These are phyloP conservation scores for Bolboschoenoplectus hybrid DNA, from an alignment of 202 grass and related monocot species.

Conservation along the genomic window DNA sequence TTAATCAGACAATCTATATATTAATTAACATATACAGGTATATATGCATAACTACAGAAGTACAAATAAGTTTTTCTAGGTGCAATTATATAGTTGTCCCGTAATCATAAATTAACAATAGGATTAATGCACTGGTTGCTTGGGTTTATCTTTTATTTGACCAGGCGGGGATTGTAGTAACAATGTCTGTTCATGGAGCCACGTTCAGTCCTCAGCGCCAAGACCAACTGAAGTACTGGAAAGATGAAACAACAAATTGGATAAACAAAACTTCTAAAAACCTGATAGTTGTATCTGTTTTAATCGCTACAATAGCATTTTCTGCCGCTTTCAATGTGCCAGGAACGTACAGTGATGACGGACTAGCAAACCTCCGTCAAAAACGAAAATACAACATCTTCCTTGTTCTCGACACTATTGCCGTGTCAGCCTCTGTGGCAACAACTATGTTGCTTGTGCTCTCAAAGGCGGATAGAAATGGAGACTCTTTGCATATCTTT, in stretches of 20 bases:
- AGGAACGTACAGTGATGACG: not conserved
- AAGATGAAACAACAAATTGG: slow-evolving; percentile 16
- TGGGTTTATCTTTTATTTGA: not conserved
- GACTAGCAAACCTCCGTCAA: not conserved
- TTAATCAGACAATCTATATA: too few species aligned
- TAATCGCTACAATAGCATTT: slow-evolving; percentile 34
- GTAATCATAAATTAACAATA: too few species aligned
- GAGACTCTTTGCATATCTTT: not conserved
- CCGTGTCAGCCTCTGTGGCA: not conserved
- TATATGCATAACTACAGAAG: too few species aligned
- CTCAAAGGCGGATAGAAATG: not conserved
- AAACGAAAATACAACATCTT: not conserved
- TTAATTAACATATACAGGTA: too few species aligned
- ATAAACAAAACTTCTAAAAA: slow-evolving; percentile 10
- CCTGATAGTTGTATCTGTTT: slow-evolving; percentile 4
- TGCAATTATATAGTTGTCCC: too few species aligned
- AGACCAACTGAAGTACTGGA: slow-evolving; percentile 25
- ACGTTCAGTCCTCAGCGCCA: not conserved
- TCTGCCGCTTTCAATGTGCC: slow-evolving; percentile 37
- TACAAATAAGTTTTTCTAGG: too few species aligned
- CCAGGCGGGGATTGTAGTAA: not conserved
- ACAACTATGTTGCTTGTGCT: not conserved
- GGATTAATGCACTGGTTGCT: not conserved
- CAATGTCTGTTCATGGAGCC: slow-evolving; percentile 2
- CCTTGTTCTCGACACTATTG: slow-evolving; percentile 1